Percentiles rank a stretch among this genome's conserved stretches.
Conservation (phyloP, 169 alveolate genomes). For the Eimeria necatrix region DNA sequence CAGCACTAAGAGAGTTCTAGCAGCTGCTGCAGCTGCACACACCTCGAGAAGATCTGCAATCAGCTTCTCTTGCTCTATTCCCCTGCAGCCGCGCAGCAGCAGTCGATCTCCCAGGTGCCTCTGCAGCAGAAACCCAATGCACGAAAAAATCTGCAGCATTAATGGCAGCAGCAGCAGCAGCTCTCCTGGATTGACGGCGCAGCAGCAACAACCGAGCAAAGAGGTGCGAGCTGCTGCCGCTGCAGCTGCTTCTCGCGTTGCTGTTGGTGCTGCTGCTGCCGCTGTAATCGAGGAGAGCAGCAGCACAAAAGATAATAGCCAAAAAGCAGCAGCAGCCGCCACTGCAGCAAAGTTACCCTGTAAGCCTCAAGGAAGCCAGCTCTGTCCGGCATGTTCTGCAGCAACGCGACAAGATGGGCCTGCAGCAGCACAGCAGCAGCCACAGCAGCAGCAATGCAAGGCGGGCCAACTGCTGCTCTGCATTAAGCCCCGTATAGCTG, state of each 20-base stretch:
- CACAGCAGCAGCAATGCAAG: not conserved
- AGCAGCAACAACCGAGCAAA: no score
- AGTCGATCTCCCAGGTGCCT: constrained; percentile 46
- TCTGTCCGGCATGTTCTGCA: constrained; percentile 35
- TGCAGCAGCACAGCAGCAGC: constrained; percentile 42
- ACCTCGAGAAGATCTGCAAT: constrained; percentile 19
- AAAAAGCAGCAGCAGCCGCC: constrained; percentile 16
- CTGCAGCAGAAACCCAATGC: constrained; percentile 19
- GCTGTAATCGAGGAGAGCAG: not conserved
- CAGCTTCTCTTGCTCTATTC: constrained; percentile 9
- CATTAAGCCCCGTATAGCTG: no score
- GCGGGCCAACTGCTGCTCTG: no score
- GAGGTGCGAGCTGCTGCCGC: not conserved
- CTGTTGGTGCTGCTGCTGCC: not conserved
- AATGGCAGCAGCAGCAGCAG: not conserved
- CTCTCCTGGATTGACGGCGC: no score
- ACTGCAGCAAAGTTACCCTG: constrained; percentile 13
- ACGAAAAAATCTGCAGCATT: not conserved
- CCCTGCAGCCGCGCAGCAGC: constrained; percentile 59
- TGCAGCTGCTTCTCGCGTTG: not conserved
- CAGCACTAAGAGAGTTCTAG: not conserved
- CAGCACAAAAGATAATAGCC: not conserved
- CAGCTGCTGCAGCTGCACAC: not conserved
- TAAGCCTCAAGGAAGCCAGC: constrained; percentile 30
- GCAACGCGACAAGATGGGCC: constrained; percentile 46